Evolutionary conservation across 495 filamentous ascomycete species (phyloP), one percentile per base, ranked within the genome.

Genomic region (Lasiosphaeriaceae sp.): DNA sequence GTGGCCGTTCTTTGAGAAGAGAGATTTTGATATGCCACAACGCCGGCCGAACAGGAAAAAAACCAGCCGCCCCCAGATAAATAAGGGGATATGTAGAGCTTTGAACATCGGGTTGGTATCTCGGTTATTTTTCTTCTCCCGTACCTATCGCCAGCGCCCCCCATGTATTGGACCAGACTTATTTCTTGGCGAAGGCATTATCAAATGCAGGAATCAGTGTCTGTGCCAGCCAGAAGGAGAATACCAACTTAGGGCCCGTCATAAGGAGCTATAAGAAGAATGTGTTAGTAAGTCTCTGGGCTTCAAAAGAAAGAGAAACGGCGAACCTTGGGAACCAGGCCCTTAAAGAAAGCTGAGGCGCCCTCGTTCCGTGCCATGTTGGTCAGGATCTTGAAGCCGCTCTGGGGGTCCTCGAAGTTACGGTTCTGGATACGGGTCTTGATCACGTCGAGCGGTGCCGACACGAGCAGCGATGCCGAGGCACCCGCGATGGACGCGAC

Each of bases 381-480:
- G 20, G 84, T 82, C 50, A 80, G 72, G 66, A 99, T 97, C 58
- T 82, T 82, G 84, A 96, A 90, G 47, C 94, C 94, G 60, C 87
- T 87, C 78, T 97, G 92, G 56, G 90, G 92, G 78, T 94, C 90
- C 58, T 99, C 95, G 70, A 99, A 99, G 77, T 99, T 97, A 69
- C 89, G 84, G 78, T 97, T 99, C 79, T 99, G 94, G 69, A 99
- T 97, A 67, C 94, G 84, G 52, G 94, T 99, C 82, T 99, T 99
- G 81, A 99, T 95, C 65, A 99, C 94, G 66, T 99, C 94, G 48
- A 99, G 82, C 19, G 94, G 94, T 16, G 93, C 94, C 34, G 92
- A 97, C 3, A 99, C 91, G 37, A 99, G 67, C 24, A 99, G 78
- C 11, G 92, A 96, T 8, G 94, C 91, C 41, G 88, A 91, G 24